Base-by-base conservation (phyloP, 2,329 filamentous ascomycete genomes). In the Trichoderma sp. region DNA sequence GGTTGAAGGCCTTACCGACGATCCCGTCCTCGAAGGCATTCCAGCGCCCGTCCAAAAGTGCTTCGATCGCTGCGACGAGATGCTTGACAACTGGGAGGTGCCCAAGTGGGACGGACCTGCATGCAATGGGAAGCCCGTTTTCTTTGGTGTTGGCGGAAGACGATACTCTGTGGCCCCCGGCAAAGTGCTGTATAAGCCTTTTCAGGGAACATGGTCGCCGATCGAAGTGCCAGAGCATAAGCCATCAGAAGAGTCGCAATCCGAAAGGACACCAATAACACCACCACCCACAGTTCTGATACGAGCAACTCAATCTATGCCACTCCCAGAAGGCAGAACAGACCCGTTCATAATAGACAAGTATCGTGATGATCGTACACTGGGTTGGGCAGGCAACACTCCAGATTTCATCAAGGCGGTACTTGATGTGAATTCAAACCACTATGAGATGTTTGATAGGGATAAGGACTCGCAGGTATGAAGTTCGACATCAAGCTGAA, bases 51-150 rank as follows among this genome's bases (percentile, higher is more conserved):
- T 81, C 65, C 74, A 74, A 39, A 77, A 77, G 62, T 75, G 76
- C n/a, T 78, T 80, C 24, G 76, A 77, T 30, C 78, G 79, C 68
- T 79, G 78, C 75, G 75, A 78, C 28, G 70, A 74, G 39, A 80
- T 80, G 76, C 74, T 81, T 18, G 74, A 78, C 43, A 15, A 74
- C 39, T 80, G 78, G 78, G 74, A 77, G 24, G 73, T 78, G 6
- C 78, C 78, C 21, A 70, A 60, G 21, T 80, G 77, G 76, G 73
- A 74, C 24, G 75, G 68, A 12, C 73, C 75, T 15, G 68, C 74
- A 4, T 62, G 70, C 21, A 62, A 43, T 3, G 74, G 73, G 58
- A 73, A 70, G 24, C 11, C 51, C 0, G 66, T 74, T 12, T 66
- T 64, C 34, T 64, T 78, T 5, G 71, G 71, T 21, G 73, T 76